These are phyloP conservation scores for Heliosperma pusillum DNA, from an alignment of 148 eudicot species.

Conservation along the genomic window DNA sequence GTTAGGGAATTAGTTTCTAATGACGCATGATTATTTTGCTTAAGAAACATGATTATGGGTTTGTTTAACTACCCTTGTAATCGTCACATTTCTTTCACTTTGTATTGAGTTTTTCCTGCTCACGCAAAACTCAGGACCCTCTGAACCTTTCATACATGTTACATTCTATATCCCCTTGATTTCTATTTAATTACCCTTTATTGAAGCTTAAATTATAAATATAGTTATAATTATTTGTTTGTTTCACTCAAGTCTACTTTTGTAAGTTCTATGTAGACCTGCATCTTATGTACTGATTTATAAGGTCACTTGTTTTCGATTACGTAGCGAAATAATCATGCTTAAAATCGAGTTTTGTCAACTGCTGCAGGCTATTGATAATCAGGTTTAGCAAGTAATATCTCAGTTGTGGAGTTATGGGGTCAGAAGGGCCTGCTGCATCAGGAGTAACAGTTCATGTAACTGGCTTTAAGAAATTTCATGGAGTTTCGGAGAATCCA, in stretches of 20 bases:
- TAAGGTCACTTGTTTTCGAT: no score
- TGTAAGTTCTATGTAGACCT: no score
- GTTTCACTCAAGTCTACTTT: no score
- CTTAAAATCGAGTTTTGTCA: no score
- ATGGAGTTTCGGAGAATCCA: conserved; percentile 96
- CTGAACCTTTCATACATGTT: background rate
- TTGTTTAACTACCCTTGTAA: conserved; percentile 1
- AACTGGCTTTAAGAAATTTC: conserved; percentile 91
- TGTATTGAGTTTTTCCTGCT: conserved; percentile 12
- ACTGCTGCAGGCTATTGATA: conserved; percentile 36
- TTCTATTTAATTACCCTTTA: no score
- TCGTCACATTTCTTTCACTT: background rate
- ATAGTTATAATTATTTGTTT: no score
- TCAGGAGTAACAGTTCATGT: conserved; percentile 69
- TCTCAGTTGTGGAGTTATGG: conserved; percentile 52
- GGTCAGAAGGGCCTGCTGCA: conserved; percentile 93
- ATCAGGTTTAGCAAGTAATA: conserved; percentile 15
- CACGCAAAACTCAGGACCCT: background rate
- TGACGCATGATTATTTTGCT: background rate
- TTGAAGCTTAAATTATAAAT: no score
- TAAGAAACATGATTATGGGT: conserved; percentile 2
- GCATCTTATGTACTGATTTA: no score
- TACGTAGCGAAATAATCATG: no score
- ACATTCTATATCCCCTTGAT: no score
- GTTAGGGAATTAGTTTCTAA: no score